Evolutionary conservation across 805 yeast species (phyloP), one percentile per base, ranked within the genome.

Genomic region (Limtongia smithiae): DNA sequence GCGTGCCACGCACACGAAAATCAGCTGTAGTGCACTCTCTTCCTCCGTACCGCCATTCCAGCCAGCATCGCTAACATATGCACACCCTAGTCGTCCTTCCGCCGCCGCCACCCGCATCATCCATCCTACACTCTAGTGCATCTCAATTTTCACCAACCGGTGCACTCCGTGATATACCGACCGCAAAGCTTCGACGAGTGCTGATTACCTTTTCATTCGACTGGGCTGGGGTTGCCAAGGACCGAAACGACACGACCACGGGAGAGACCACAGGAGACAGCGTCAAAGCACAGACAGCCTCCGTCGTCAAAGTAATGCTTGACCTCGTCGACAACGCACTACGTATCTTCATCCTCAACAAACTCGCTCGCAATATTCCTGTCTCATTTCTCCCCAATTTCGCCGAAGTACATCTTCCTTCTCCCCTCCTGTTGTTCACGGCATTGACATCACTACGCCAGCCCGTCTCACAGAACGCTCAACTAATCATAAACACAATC

Each of bases 371-470:
- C n/a, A 6, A 32, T 6, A 27, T 50, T 24, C 54, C 54, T 2
- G 33, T 50, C 4, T 6, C 45, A 20, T 45, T 50, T 30, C 45
- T 49, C 40, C 53, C 53, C 9, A 25, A 31, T 7, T 49, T 24
- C 25, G 44, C 53, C 9, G 34, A 24, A 17, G 48, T 41, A 49
- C 14, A 7, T 11, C 14, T 18, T 2, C 37, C 17, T 6, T 17
- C 28, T 18, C 27, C 22, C 27, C 8, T n/a, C 20, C 4, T 6
- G 27, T 14, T 15, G 18, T 37, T 6, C 15, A 6, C 5, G n/a
- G 41, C 14, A 8, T 22, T 15, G 14, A 15, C 24, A 6, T 11
- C 37, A 36, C 24, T 39, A 28, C 4, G 30, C 37, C 34, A 27
- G n/a, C n/a, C n/a, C n/a, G n/a, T n/a, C n/a, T n/a, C n/a, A n/a